Conservation (phyloP, 2,329 filamentous ascomycete species). For the Fusarium anguioides region DNA sequence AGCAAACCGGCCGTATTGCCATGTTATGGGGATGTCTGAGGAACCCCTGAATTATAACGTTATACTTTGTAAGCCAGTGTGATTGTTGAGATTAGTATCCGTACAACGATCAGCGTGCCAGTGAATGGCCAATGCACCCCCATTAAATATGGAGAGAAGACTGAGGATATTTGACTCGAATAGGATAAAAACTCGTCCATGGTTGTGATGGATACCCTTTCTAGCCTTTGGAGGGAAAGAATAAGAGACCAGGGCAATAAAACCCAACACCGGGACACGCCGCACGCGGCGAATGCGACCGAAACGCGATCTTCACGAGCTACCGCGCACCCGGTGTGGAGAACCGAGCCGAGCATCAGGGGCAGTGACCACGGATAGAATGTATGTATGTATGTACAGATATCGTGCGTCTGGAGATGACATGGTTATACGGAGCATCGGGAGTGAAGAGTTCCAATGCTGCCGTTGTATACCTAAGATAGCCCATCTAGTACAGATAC, state of each 20-base stretch:
- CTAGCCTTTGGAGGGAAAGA: neutral
- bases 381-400: neutral
- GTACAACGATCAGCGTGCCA: neutral
- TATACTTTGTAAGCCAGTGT: slow-evolving; percentile 1
- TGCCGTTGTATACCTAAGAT: neutral
- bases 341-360: slow-evolving; percentile 19
- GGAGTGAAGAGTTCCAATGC: neutral
- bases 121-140: neutral
- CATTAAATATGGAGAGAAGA: neutral
- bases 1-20: slow-evolving; percentile 3
- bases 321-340: slow-evolving; percentile 24
- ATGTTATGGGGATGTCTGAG: neutral
- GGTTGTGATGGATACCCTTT: neutral
- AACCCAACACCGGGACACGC: slow-evolving; percentile 15
- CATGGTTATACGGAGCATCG: neutral
- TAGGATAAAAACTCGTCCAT: slow-evolving; percentile 19
- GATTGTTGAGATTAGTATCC: neutral
- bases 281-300: slow-evolving; percentile 6
- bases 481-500: neutral
- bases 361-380: neutral
- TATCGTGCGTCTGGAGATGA: neutral
- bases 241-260: neutral
- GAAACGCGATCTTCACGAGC: slow-evolving; percentile 17
- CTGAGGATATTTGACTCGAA: slow-evolving; percentile 12
- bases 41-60: slow-evolving; percentile 5